Percentiles rank a stretch among this genome's conserved stretches.
phyloP scores from a whole-genome alignment of 179 eudicot genomes.

The Actinidia chinensis region DNA sequence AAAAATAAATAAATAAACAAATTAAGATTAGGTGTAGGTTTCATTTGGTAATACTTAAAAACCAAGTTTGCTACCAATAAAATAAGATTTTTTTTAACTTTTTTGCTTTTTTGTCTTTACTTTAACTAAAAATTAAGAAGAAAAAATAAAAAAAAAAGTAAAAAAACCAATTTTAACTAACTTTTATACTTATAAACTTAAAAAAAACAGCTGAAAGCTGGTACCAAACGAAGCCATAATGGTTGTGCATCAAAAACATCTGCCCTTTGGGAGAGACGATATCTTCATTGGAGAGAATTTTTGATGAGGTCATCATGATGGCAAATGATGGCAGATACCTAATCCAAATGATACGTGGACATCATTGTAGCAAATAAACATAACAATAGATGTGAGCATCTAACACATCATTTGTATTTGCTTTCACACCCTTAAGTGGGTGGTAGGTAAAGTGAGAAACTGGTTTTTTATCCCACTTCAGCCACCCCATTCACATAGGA shows the following conservation, averaged over 20 bases:
- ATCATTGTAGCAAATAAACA: not conserved
- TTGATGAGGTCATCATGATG: conserved; percentile 6
- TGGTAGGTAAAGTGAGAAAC: conserved; percentile 20
- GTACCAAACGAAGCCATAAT: no score
- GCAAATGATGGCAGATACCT: not conserved
- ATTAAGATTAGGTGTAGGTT: no score
- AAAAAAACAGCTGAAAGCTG: no score
- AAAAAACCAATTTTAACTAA: not conserved
- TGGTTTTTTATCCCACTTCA: conserved; percentile 17
- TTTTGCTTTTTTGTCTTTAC: not conserved
- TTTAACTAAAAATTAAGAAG: not conserved
- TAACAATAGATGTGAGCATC: not conserved
- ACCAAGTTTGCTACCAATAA: no score
- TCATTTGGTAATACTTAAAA: no score
- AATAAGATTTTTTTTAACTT: no score
- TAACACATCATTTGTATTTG: conserved; percentile 15
- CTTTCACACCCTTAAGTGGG: conserved; percentile 25
- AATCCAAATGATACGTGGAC: not conserved
- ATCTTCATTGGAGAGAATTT: not conserved
- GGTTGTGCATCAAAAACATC: no score
- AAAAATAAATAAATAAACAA: no score
- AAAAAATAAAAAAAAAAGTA: not conserved
- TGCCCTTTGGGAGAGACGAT: no score
- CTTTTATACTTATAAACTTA: no score
- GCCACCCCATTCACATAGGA: not conserved